Evolutionary conservation across 2,329 filamentous ascomycete genomes (phyloP).

Genomic region (Cladophialophora bantiana): DNA sequence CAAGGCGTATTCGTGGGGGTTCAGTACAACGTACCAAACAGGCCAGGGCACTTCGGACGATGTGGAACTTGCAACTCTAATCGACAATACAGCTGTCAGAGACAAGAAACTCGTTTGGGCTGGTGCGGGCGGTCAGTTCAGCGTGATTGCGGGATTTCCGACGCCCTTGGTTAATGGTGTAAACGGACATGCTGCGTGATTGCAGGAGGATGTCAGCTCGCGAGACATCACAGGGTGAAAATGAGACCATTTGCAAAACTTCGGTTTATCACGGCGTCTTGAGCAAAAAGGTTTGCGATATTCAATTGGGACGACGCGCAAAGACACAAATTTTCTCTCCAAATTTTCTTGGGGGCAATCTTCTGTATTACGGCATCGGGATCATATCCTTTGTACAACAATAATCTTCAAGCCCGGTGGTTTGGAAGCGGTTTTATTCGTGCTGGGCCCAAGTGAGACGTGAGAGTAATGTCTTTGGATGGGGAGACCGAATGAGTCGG

Average conservation of each 20-base stretch:
- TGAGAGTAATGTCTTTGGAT: not conserved
- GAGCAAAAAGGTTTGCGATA: conserved; percentile 5
- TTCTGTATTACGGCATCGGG: not conserved
- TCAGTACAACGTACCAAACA: conserved; percentile 80
- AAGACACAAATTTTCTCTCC: conserved; percentile 3
- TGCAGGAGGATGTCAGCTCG: not conserved
- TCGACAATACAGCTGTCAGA: conserved; percentile 83
- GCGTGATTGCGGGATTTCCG: conserved; percentile 48
- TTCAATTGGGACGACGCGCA: not conserved
- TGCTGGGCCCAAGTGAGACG: not conserved
- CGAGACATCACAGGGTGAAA: not conserved
- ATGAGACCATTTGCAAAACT: not conserved
- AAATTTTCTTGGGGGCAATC: not conserved
- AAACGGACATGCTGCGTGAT: conserved; percentile 36
- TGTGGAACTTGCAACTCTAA: conserved; percentile 75
- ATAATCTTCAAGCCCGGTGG: conserved; percentile 8
- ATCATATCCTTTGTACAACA: conserved; percentile 12
- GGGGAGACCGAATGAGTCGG: not conserved
- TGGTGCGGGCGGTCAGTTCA: conserved; percentile 85
- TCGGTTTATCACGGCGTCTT: not conserved
- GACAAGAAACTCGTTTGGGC: conserved; percentile 77
- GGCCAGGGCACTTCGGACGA: conserved; percentile 81
- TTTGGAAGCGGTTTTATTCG: not conserved
- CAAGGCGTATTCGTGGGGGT: conserved; percentile 79
- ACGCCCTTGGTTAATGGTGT: conserved; percentile 36